Base-by-base conservation (phyloP, 192 early-diverging fungal species). In the Umbelopsis sp. region DNA sequence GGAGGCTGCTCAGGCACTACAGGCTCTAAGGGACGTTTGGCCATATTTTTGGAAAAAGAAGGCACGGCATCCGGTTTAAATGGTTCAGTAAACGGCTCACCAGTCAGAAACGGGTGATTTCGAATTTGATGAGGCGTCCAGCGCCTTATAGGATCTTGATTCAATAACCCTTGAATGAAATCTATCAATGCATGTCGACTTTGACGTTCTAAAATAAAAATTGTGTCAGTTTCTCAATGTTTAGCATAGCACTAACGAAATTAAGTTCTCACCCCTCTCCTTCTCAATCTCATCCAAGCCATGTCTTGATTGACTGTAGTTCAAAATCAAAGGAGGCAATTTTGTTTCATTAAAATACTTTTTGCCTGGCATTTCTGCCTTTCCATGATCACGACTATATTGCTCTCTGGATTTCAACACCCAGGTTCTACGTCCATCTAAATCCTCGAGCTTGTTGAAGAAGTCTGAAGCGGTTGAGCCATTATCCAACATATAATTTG, bases 401-500 rank as follows among this genome's bases (percentile, higher is more conserved):
- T 71, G 55, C 22, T 71, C 70, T 18, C 41, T 27, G 10, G 53
- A 64, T 25, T 71, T 71, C 50, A 71, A 3, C 30, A 27, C 30
- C 25, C 37, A 71, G 4, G 35, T 37, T 2, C 50, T 71, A 74
- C 58, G 74, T 23, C 80, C 88, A 51, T 86, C 80, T 1, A 70
- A 76, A 22, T 74, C 68, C 10, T 78, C 78, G 7, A 82, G 68
- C 67, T 90, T 87, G 50, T 94, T 87, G 79, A 98, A 97, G 50
- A 93, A 97, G 50, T 90, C 85, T 33, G 87, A 85, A 1, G 94
- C 87, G 16, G 84, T 89, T 74, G 93, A 94, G 11, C 93, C 95
- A 49, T 89, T 91, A 75, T 97, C 95, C 22, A 94, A 82, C 94
- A 97, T 97, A 73, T 92, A 92, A 7, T 75, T 77, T 4, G 95